Percentiles rank a stretch among this genome's conserved stretches.
Evolutionary conservation across 2,329 filamentous ascomycete species (phyloP).

Genomic region (Neurospora crassa): DNA sequence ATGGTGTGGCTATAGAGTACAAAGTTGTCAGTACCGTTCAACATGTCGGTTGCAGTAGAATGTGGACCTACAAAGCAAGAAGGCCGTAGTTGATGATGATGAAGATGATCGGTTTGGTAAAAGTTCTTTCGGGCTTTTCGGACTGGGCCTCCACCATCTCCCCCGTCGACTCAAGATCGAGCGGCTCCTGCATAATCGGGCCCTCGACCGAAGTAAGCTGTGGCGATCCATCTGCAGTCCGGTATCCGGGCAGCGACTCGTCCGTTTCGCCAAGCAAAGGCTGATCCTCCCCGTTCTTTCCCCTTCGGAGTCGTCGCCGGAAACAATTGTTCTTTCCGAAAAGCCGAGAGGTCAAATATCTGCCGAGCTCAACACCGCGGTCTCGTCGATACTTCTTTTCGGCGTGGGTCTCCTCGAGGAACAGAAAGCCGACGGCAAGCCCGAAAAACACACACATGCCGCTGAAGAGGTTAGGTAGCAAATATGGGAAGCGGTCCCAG

Average conservation of each 20-base stretch:
- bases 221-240: slow-evolving; percentile 48
- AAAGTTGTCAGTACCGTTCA: slow-evolving; percentile 15
- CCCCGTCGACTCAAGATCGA: slow-evolving; percentile 23
- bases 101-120: slow-evolving; percentile 75
- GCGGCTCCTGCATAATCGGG: slow-evolving; percentile 23
- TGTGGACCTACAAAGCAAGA: slow-evolving; percentile 73
- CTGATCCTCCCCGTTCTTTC: slow-evolving; percentile 25
- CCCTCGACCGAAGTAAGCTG: slow-evolving; percentile 29
- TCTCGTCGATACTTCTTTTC: slow-evolving; percentile 71
- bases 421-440: slow-evolving; percentile 69
- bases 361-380: slow-evolving; percentile 64
- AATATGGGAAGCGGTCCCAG: slow-evolving; percentile 80
- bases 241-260: slow-evolving; percentile 60
- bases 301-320: slow-evolving; percentile 20
- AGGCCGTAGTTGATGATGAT: slow-evolving; percentile 89
- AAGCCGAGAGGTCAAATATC: slow-evolving; percentile 50
- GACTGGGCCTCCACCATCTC: slow-evolving; percentile 9
- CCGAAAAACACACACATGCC: slow-evolving; percentile 67
- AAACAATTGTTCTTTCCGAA: slow-evolving; percentile 24
- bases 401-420: slow-evolving; percentile 88
- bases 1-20: slow-evolving; percentile 69
- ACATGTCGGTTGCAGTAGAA: slow-evolving; percentile 3
- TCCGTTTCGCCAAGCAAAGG: slow-evolving; percentile 40
- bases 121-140: slow-evolving; percentile 39
- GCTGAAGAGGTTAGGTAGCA: slow-evolving; percentile 87